phyloP scores from a whole-genome alignment of 1,139 yeast genomes.

The Nakaseomyces bracarensis region DNA sequence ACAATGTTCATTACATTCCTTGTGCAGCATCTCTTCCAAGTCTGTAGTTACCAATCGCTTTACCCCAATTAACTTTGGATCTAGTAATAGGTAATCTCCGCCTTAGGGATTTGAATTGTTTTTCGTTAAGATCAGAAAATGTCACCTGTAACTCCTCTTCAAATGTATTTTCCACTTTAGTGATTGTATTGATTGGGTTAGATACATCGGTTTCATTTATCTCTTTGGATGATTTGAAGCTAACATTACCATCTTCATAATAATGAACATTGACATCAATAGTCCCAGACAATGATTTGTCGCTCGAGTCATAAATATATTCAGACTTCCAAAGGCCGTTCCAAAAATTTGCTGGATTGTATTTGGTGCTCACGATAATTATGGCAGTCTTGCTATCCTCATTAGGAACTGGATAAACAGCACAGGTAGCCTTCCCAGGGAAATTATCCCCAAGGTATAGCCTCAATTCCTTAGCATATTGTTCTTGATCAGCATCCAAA shows the following conservation, averaged over 20 bases:
- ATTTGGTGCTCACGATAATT: constrained; percentile 62
- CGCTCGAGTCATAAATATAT: constrained; percentile 40
- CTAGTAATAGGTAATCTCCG: constrained; percentile 89
- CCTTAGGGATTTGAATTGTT: constrained; percentile 73
- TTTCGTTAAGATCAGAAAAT: constrained; percentile 68
- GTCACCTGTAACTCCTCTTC: constrained; percentile 55
- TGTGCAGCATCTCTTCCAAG: constrained; percentile 74
- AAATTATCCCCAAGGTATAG: constrained; percentile 39
- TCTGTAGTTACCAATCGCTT: constrained; percentile 81
- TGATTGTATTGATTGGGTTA: constrained; percentile 43
- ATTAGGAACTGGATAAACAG: constrained; percentile 36
- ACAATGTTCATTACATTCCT: constrained; percentile 16
- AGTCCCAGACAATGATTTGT: constrained; percentile 41
- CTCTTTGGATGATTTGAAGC: constrained; percentile 52
- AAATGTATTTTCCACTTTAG: constrained; percentile 49
- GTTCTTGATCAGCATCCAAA: constrained; percentile 17
- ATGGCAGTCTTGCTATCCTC: constrained; percentile 41
- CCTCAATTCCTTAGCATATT: constrained; percentile 20
- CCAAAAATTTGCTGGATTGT: constrained; percentile 72
- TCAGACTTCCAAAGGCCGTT: constrained; percentile 83
- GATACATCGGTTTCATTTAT: constrained; percentile 25
- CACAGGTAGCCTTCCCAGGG: constrained; percentile 37
- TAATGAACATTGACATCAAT: constrained; percentile 75
- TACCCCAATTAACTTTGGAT: constrained; percentile 91
- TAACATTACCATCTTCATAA: constrained; percentile 92